Evolutionary conservation across 2,329 filamentous ascomycete species (phyloP).

Genomic region (Fusarium abutilonis): DNA sequence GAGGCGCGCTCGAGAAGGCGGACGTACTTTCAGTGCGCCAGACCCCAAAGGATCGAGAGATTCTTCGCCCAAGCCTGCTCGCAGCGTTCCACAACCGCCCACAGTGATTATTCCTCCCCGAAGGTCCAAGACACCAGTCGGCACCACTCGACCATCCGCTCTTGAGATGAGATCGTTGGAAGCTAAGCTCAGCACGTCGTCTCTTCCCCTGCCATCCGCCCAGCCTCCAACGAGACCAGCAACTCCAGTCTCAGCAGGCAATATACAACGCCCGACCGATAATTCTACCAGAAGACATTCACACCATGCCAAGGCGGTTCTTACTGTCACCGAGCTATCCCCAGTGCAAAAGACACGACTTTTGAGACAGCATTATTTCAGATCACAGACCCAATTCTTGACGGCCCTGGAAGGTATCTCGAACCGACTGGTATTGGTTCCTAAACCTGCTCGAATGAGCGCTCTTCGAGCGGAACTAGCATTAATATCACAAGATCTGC

Average conservation of each 20-base stretch:
- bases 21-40: constrained; percentile 57
- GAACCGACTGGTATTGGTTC: constrained; percentile 82
- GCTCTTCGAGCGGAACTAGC: constrained; percentile 83
- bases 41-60: constrained; percentile 50
- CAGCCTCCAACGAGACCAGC: constrained; percentile 62
- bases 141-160: constrained; percentile 58
- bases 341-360: constrained; percentile 74
- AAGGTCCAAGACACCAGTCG: constrained; percentile 49
- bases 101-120: constrained; percentile 36
- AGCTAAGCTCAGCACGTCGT: constrained; percentile 73
- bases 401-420: constrained; percentile 85
- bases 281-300: constrained; percentile 67
- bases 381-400: constrained; percentile 82
- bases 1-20: constrained; percentile 57
- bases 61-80: constrained; percentile 43
- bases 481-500: constrained; percentile 81
- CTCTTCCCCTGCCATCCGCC: constrained; percentile 70
- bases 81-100: constrained; percentile 36
- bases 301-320: constrained; percentile 65
- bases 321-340: constrained; percentile 70
- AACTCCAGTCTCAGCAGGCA: constrained; percentile 67
- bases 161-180: constrained; percentile 66
- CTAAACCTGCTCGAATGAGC: constrained; percentile 82
- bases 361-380: constrained; percentile 83
- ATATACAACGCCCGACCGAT: constrained; percentile 58